phyloP scores from a whole-genome alignment of 768 basidiomycete species.

The Dacryopinax spathularia region DNA sequence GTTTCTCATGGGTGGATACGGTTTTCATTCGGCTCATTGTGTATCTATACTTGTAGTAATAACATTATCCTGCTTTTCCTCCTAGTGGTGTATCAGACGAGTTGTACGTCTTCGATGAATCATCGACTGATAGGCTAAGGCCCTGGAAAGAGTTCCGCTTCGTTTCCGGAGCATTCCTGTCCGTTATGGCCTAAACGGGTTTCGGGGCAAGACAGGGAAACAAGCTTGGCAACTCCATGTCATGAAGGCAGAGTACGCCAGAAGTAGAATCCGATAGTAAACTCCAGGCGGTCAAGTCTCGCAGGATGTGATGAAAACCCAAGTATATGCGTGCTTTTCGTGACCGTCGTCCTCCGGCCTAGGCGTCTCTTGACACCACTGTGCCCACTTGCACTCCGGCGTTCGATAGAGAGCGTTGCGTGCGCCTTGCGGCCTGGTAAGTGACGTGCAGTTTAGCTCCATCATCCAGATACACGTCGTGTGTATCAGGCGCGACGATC shows the following conservation, averaged over 20 bases:
- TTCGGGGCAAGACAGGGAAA: too few species aligned
- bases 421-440: neutral
- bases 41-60: conserved; percentile 2
- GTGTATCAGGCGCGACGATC: neutral
- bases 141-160: too few species aligned
- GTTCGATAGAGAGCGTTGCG: neutral
- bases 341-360: neutral
- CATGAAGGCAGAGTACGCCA: too few species aligned
- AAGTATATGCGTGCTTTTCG: neutral
- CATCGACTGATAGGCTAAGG: too few species aligned
- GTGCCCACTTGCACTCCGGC: neutral
- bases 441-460: neutral
- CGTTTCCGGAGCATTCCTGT: too few species aligned
- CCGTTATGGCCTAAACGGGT: too few species aligned
- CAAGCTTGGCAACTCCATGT: too few species aligned
- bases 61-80: neutral
- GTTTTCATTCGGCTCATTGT: neutral
- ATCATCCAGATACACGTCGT: neutral
- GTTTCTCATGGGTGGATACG: neutral
- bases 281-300: neutral
- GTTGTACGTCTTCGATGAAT: too few species aligned
- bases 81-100: too few species aligned
- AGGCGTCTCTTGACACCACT: neutral
- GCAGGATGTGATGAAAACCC: neutral
- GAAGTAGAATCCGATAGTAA: too few species aligned